phyloP scores from a whole-genome alignment of 805 yeast genomes.

The Saccharomycopsis fermentans region DNA sequence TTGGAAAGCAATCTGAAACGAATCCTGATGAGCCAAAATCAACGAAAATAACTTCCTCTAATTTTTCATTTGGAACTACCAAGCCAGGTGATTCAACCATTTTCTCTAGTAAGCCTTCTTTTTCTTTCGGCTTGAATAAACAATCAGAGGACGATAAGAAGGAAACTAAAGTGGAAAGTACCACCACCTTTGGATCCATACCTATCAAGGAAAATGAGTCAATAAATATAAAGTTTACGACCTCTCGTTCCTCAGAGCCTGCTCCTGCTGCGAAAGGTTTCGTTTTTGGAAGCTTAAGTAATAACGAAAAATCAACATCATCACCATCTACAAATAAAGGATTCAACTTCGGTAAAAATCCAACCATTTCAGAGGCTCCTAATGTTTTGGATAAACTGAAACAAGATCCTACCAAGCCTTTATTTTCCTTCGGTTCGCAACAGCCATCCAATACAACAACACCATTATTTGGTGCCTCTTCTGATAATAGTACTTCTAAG shows the following conservation, averaged over 20 bases:
- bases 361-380: background rate
- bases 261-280: background rate
- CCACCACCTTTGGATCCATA: background rate
- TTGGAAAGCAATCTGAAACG: background rate
- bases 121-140: background rate
- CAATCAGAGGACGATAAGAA: background rate
- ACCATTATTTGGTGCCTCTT: background rate
- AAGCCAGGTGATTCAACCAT: background rate
- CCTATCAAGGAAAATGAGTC: background rate
- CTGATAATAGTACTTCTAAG: background rate
- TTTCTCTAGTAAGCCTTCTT: background rate
- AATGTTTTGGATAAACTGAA: background rate
- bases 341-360: background rate
- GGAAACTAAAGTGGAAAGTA: too few relatives aligned
- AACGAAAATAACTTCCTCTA: background rate
- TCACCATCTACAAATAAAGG: background rate
- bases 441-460: background rate
- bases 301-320: background rate
- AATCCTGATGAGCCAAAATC: background rate
- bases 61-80: background rate
- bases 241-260: background rate
- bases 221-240: background rate
- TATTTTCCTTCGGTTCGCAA: background rate
- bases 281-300: background rate
- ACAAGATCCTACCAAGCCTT: background rate